phyloP scores from a whole-genome alignment of 202 grass and related monocot genomes.

The Hordeum pubiflorum region DNA sequence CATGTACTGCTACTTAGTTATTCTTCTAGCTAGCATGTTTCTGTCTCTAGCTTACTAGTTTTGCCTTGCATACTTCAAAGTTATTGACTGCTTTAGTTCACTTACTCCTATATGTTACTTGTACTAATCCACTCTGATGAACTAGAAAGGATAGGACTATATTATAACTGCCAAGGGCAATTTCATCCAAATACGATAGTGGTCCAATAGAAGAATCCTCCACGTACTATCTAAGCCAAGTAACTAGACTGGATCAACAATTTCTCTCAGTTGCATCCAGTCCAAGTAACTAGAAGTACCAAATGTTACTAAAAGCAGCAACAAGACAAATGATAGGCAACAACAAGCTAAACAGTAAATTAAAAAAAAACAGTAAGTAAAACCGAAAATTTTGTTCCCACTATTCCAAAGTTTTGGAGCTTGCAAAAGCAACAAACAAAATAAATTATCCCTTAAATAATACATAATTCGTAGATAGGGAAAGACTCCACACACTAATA shows the following conservation, averaged over 20 bases:
- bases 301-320: background rate
- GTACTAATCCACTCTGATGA: background rate
- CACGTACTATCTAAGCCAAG: background rate
- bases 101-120: background rate
- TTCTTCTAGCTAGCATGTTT: too few relatives aligned
- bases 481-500: background rate
- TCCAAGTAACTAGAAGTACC: background rate
- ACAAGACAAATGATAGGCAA: background rate
- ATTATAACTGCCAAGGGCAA: background rate
- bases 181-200: background rate
- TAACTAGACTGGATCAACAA: background rate
- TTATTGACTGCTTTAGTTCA: too few relatives aligned
- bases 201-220: background rate
- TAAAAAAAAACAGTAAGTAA: background rate
- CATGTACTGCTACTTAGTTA: too few relatives aligned
- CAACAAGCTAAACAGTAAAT: background rate
- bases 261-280: background rate
- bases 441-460: background rate
- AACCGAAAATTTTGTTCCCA: background rate
- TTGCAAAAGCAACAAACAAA: conserved; percentile 6
- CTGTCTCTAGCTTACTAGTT: too few relatives aligned
- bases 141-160: background rate
- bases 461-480: background rate
- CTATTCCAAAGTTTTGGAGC: conserved; percentile 14
- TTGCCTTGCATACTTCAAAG: too few relatives aligned